Base-by-base conservation (phyloP, 345 rosid genomes). In the Ceriops zippeliana region DNA sequence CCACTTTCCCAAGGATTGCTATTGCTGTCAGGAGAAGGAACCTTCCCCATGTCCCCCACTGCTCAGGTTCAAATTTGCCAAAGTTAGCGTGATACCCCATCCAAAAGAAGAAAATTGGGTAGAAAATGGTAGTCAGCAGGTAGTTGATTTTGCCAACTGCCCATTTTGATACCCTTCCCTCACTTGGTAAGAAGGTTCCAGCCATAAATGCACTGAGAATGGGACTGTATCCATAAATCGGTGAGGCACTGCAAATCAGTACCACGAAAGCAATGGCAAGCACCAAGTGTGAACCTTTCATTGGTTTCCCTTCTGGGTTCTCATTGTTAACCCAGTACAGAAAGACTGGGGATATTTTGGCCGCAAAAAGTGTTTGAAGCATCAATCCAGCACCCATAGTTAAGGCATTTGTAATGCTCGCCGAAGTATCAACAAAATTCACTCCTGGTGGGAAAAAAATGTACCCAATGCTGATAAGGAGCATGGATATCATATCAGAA, bases 271-370 rank as follows among this genome's bases (percentile, higher is more conserved):
- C 98, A 19, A 95, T 70, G 16, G 96, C 84, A 30, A 95, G 84
- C 52, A 95, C 93, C 30, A 95, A 87, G 72, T 95, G 98, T 24
- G 98, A 87, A 16, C 99, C 99, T 80, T 95, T 90, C 65, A 91
- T 80, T 15, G 96, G 87, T 69, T 90, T 95, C 68, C 99, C 98
- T 78, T 91, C 96, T 0, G 99, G 99, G 77, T 95, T 95, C 72
- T 90, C 98, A 31, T 88, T 89, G 80, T 95, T 95, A 28, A 95
- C 91, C 99, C 98, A 91, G 56, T 85, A 87, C 78, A 91, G 79
- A 75, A 95, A 85, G n/a, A 86, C 66, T 0, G 98, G 99, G 1
- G 98, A 87, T 58, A 86, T 65, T 13, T 70, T 80, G 19, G 97
- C 93, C 0, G 90, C 80, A 54, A 95, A 68, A 19, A 86, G 66